These are phyloP conservation scores for Westerdykella sp. DNA, from an alignment of 2,329 filamentous ascomycete species.

Conservation along the genomic window DNA sequence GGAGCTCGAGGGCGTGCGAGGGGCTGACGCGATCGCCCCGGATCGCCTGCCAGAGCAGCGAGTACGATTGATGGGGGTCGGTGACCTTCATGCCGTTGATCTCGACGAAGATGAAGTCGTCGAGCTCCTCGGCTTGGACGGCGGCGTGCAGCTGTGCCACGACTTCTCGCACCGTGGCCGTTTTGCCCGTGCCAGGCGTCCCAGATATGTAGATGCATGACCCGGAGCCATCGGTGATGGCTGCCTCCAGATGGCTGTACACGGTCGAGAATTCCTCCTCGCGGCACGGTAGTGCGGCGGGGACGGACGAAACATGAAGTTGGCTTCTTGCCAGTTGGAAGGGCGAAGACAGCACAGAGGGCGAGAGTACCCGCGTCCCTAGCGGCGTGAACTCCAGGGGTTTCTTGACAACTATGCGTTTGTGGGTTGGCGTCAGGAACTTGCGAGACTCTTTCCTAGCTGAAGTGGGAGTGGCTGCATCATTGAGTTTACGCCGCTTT, in stretches of 20 bases:
- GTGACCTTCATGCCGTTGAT: conserved; percentile 99
- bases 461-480: conserved; percentile 41
- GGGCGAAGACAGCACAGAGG: conserved; percentile 72
- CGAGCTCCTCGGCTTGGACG: conserved; percentile 81
- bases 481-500: conserved; percentile 45
- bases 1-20: conserved; percentile 79
- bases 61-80: conserved; percentile 93
- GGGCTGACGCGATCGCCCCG: conserved; percentile 90
- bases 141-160: conserved; percentile 83
- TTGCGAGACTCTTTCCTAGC: conserved; percentile 45
- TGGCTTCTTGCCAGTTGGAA: conserved; percentile 85
- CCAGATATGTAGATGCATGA: conserved; percentile 99
- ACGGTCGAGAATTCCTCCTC: conserved; percentile 88
- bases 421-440: conserved; percentile 59
- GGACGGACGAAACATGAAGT: conserved; percentile 90
- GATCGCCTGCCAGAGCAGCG: conserved; percentile 89
- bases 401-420: conserved; percentile 71
- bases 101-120: conserved; percentile 98
- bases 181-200: conserved; percentile 97
- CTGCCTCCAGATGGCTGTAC: conserved; percentile 87
- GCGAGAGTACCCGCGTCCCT: conserved; percentile 78
- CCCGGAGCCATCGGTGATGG: conserved; percentile 87
- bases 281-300: conserved; percentile 79
- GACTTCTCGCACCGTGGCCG: conserved; percentile 92
- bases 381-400: conserved; percentile 91